Conservation (phyloP, 148 eudicot species). For the Dianthus caryophyllus region DNA sequence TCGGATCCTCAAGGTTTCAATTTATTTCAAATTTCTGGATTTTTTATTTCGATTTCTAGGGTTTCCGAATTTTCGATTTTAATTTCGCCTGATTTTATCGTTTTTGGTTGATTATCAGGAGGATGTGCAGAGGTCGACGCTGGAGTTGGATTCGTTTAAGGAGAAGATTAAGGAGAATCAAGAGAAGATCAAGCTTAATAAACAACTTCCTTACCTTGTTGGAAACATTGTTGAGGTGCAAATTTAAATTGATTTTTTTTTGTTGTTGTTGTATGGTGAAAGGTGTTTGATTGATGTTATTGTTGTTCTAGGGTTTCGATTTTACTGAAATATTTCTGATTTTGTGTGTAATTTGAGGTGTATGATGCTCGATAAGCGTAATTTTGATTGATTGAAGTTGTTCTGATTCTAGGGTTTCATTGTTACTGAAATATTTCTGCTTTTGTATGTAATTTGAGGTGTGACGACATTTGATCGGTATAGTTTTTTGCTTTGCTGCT, state of each 20-base stretch:
- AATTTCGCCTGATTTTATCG: neutral
- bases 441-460: neutral
- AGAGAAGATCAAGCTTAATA: constrained; percentile 91
- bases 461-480: too few species aligned
- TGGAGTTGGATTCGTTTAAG: constrained; percentile 72
- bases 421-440: neutral
- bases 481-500: too few species aligned
- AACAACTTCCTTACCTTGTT: constrained; percentile 92
- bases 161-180: constrained; percentile 95
- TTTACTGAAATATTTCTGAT: neutral
- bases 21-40: too few species aligned
- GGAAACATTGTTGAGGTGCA: constrained; percentile 93
- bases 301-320: neutral
- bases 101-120: constrained; percentile 37
- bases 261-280: too few species aligned
- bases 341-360: neutral
- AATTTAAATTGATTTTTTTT: too few species aligned
- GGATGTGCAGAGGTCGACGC: constrained; percentile 65
- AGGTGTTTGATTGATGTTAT: too few species aligned
- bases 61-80: neutral
- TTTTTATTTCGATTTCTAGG: neutral
- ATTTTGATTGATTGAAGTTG: neutral
- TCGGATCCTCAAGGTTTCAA: constrained; percentile 32
- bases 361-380: neutral
- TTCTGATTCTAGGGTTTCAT: neutral